Percentiles rank a stretch among this genome's conserved stretches.
These are phyloP conservation scores for Psidium friedrichsthalianum DNA, from an alignment of 345 rosid species.

Conservation along the genomic window DNA sequence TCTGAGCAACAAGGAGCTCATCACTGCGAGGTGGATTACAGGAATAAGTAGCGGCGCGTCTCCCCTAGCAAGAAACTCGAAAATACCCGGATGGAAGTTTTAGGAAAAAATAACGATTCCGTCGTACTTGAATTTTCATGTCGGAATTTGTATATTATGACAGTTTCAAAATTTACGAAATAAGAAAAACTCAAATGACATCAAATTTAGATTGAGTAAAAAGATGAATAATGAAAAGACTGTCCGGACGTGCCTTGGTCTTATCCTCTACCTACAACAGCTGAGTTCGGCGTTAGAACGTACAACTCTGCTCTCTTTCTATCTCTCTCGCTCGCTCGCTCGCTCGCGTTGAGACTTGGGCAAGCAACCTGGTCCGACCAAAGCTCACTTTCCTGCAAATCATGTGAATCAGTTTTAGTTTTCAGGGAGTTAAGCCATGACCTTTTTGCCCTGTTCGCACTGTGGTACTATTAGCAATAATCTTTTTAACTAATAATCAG, in stretches of 20 bases:
- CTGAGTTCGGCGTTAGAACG: neutral
- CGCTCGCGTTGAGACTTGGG: neutral
- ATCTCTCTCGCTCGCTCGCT: neutral
- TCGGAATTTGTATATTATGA: neutral
- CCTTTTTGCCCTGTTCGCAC: neutral
- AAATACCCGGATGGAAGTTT: neutral
- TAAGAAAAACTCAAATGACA: neutral
- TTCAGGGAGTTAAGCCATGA: neutral
- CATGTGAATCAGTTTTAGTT: neutral
- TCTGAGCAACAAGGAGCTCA: neutral
- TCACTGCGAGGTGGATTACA: neutral
- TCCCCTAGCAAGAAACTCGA: neutral
- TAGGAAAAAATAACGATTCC: neutral
- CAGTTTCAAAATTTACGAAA: neutral
- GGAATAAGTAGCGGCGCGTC: neutral
- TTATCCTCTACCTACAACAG: neutral
- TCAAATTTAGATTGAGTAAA: neutral
- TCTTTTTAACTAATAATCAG: neutral
- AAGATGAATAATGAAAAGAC: rapidly evolving
- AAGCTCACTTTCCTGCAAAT: neutral
- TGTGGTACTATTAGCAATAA: neutral
- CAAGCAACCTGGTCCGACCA: neutral
- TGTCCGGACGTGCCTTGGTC: neutral
- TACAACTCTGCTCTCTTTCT: neutral
- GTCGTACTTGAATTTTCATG: neutral